Conservation (phyloP, 192 early-diverging fungal species). For the Kappamyces sp. region DNA sequence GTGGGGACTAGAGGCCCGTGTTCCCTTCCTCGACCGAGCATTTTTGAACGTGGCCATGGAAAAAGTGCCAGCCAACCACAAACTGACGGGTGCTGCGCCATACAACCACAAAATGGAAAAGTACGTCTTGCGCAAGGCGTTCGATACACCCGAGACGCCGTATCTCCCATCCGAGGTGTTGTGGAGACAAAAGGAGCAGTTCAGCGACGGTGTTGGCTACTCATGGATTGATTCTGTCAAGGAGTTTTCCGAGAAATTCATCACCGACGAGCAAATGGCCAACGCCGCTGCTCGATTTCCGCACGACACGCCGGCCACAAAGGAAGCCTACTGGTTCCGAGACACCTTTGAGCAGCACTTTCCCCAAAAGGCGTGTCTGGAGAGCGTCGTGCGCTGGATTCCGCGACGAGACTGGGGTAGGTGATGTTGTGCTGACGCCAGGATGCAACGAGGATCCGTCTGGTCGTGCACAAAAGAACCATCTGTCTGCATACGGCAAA, state of each 20-base stretch:
- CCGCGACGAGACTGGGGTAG: conserved; percentile 93
- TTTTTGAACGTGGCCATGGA: conserved; percentile 93
- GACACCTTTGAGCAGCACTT: conserved; percentile 89
- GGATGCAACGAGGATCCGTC: conserved; percentile 95
- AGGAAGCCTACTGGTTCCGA: conserved; percentile 96
- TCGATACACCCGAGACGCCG: conserved; percentile 79
- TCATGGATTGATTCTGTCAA: conserved; percentile 96
- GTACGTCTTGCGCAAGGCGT: conserved; percentile 90
- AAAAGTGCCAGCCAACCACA: conserved; percentile 69
- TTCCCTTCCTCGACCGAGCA: conserved; percentile 91
- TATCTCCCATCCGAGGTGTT: conserved; percentile 86
- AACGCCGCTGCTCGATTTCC: conserved; percentile 65
- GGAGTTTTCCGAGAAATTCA: conserved; percentile 55
- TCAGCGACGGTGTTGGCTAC: conserved; percentile 98
- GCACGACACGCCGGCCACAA: conserved; percentile 86
- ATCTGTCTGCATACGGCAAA: conserved; percentile 48
- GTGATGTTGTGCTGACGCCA: conserved; percentile 8
- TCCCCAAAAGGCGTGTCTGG: conserved; percentile 84
- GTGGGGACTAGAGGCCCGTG: conserved; percentile 97
- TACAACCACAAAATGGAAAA: conserved; percentile 79
- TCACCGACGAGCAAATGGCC: conserved; percentile 76
- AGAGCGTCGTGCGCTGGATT: conserved; percentile 91
- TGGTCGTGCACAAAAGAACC: conserved; percentile 92
- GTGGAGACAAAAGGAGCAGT: conserved; percentile 99
- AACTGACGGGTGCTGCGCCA: conserved; percentile 65